phyloP scores from a whole-genome alignment of 495 filamentous ascomycete species.

The Penicillium antarcticum region DNA sequence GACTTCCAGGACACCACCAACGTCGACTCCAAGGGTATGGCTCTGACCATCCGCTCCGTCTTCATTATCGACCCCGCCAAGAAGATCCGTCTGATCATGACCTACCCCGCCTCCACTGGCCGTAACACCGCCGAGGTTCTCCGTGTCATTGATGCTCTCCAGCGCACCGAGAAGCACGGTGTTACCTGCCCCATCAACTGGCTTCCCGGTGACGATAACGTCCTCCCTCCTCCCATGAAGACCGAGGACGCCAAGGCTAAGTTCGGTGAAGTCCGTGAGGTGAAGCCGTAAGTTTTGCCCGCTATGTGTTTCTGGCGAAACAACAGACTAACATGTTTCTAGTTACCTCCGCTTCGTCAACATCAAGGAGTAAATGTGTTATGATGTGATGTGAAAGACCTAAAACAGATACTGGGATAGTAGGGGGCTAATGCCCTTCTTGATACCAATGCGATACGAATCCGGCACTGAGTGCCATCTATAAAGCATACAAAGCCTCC shows the following conservation, averaged over 20 bases:
- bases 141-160: slow-evolving; percentile 62
- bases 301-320: background rate
- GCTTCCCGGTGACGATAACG: slow-evolving; percentile 62
- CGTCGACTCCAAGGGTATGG: slow-evolving; percentile 54
- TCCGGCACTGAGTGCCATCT: slow-evolving; percentile 2
- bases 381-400: slow-evolving; percentile 20
- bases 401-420: slow-evolving; percentile 1
- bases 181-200: slow-evolving; percentile 65
- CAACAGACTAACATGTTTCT: slow-evolving; percentile 13
- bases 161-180: slow-evolving; percentile 60
- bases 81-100: slow-evolving; percentile 66
- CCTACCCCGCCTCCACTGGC: slow-evolving; percentile 65
- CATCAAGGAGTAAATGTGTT: slow-evolving; percentile 32
- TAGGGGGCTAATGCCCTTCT: slow-evolving; percentile 7
- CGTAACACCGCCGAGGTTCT: slow-evolving; percentile 65
- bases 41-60: slow-evolving; percentile 66
- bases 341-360: slow-evolving; percentile 50
- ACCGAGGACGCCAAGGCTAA: slow-evolving; percentile 65
- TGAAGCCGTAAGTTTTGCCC: slow-evolving; percentile 53
- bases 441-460: slow-evolving; percentile 24
- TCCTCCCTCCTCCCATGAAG: slow-evolving; percentile 60
- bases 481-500: background rate
- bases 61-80: slow-evolving; percentile 69
- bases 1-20: slow-evolving; percentile 55
- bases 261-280: slow-evolving; percentile 61